These are phyloP conservation scores for Trichocomaceae sp. DNA, from an alignment of 2,329 filamentous ascomycete genomes.

Conservation along the genomic window DNA sequence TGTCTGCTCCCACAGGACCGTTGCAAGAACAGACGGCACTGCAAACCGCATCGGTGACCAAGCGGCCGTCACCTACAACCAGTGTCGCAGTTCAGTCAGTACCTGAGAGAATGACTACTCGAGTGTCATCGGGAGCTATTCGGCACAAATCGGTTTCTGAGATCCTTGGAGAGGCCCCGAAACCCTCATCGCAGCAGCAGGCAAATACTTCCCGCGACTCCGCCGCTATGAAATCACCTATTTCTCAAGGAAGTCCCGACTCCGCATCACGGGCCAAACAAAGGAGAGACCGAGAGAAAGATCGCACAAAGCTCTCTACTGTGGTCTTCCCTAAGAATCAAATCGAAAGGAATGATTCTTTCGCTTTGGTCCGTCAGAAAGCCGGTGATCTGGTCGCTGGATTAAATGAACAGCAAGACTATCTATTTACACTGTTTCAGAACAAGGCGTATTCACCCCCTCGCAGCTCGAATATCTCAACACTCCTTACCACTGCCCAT, in stretches of 20 bases:
- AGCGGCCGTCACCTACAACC: conserved; percentile 17
- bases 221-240: conserved; percentile 15
- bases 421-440: conserved; percentile 58
- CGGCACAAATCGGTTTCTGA: conserved; percentile 67
- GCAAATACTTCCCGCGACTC: conserved; percentile 22
- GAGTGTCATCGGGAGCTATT: conserved; percentile 64
- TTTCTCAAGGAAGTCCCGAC: conserved; percentile 22
- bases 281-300: conserved; percentile 53
- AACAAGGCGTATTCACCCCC: conserved; percentile 52
- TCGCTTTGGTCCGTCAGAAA: conserved; percentile 37
- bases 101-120: conserved; percentile 57
- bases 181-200: conserved; percentile 27
- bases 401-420: conserved; percentile 48
- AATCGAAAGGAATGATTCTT: conserved; percentile 41
- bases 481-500: conserved; percentile 72
- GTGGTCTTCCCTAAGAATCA: conserved; percentile 71
- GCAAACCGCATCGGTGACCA: conserved; percentile 18
- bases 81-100: conserved; percentile 28
- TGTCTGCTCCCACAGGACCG: conserved; percentile 3
- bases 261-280: conserved; percentile 39
- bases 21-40: background rate
- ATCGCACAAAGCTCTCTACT: conserved; percentile 59
- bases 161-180: conserved; percentile 57
- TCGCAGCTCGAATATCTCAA: conserved; percentile 51
- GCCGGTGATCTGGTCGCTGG: conserved; percentile 42